phyloP scores from a whole-genome alignment of 305 asterid species.

The Fraxinus dipetala region DNA sequence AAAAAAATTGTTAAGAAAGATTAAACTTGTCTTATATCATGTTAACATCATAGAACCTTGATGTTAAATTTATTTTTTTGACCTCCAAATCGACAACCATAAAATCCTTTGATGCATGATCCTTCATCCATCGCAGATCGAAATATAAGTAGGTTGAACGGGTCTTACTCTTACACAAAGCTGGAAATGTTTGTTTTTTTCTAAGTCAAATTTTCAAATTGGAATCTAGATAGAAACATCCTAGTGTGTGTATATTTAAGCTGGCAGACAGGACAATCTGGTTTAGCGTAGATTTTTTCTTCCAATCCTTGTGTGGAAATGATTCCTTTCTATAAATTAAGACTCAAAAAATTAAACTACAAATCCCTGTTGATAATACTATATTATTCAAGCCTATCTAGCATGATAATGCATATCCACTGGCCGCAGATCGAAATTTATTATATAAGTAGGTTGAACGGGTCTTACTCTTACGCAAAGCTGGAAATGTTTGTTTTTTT shows the following conservation, averaged over 20 bases:
- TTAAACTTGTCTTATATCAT: too few relatives aligned
- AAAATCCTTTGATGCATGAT: not conserved
- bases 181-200: too few relatives aligned
- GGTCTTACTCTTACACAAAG: too few relatives aligned
- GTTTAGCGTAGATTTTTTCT: not conserved
- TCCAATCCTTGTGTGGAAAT: not conserved
- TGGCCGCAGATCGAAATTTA: not conserved
- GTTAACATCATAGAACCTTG: too few relatives aligned
- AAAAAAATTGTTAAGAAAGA: too few relatives aligned
- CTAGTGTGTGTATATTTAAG: not conserved
- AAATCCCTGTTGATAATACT: not conserved
- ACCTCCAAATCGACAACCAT: not conserved
- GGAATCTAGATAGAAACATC: not conserved
- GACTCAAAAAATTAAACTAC: too few relatives aligned
- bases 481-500: not conserved
- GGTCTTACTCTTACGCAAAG: not conserved
- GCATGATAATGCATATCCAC: not conserved
- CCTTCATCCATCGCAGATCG: not conserved
- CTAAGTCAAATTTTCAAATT: not conserved
- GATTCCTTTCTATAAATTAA: not conserved
- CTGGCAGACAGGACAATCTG: not conserved
- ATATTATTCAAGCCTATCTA: not conserved
- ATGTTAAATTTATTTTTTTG: not conserved
- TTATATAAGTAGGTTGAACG: not conserved
- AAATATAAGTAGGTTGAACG: too few relatives aligned